Base-by-base conservation (phyloP, 2,329 filamentous ascomycete species). In the Harringtonia aguacate region DNA sequence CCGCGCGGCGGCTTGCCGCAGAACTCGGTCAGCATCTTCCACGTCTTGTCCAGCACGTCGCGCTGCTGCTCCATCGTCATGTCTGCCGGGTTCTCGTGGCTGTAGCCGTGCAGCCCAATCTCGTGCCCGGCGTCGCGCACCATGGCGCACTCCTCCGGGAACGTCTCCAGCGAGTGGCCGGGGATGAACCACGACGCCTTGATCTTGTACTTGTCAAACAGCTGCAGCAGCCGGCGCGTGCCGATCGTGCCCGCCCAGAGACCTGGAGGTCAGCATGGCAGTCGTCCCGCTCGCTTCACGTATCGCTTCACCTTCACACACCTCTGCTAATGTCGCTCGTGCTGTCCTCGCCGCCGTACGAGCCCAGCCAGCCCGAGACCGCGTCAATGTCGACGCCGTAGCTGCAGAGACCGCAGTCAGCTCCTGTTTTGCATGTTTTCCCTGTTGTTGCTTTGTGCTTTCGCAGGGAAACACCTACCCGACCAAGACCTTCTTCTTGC, bases 321-420 rank as follows among this genome's bases (percentile, higher is more conserved):
- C 79, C 81, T 68, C 82, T 69, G 55, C 75, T 81, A 50, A 87
- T 86, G 52, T 87, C 83, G 54, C 72, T 83, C 2, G 75, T 77
- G 8, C 74, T 81, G 56, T 87, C 82, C 58, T 86, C 74, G 31
- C 84, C 81, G 15, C 80, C 80, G 53, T 88, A 87, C 0, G 77
- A 83, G 1, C 83, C 83, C 1, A 87, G 66, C 84, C 83, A 87
- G 9, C 83, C 81, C 2, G 81, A 76, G 2, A 86, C 79, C n/a
- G 81, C 82, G 50, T 87, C 82, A 22, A 87, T 79, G 48, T 87
- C 83, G 21, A 86, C 78, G 3, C 81, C 79, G 53, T 84, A 85
- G 51, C 73, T 68, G 29, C 18, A n/a, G 24, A 27, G 24, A 27
- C 24, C n/a, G n/a, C n/a, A n/a, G n/a, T n/a, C n/a, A n/a, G n/a